Conservation (phyloP, 495 filamentous ascomycete genomes). For the Aspergillus taichungensis region DNA sequence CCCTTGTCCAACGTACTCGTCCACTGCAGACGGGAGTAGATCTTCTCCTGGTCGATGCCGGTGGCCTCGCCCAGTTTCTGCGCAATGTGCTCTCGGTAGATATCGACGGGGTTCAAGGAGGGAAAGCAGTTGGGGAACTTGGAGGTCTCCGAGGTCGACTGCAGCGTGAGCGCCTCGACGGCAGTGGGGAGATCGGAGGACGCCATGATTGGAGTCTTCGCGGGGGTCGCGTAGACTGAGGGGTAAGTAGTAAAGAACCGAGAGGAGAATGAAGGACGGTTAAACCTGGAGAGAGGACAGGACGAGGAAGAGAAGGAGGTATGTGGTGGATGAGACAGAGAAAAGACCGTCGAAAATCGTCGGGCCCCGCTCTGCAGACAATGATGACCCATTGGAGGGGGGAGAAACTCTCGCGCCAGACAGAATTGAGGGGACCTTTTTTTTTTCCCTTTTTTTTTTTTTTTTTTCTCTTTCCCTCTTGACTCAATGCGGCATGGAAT, state of each 20-base stretch:
- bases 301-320: slow-evolving; percentile 6
- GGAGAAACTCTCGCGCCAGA: slow-evolving; percentile 11
- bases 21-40: slow-evolving; percentile 74
- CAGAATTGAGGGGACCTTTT: slow-evolving; percentile 16
- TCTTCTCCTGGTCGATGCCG: slow-evolving; percentile 62
- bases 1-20: slow-evolving; percentile 82
- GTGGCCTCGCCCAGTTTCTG: slow-evolving; percentile 62
- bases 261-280: slow-evolving; percentile 5
- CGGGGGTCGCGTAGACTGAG: slow-evolving; percentile 5
- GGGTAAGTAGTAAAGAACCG: slow-evolving; percentile 2
- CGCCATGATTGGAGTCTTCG: slow-evolving; percentile 22
- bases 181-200: slow-evolving; percentile 26
- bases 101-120: slow-evolving; percentile 72
- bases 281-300: slow-evolving; percentile 7
- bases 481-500: slow-evolving; percentile 20
- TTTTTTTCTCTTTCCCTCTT: slow-evolving; percentile 3
- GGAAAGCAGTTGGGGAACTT: slow-evolving; percentile 46
- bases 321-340: slow-evolving; percentile 11
- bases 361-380: slow-evolving; percentile 36
- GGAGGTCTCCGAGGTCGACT: slow-evolving; percentile 29
- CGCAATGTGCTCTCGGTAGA: slow-evolving; percentile 79
- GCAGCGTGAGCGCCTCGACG: slow-evolving; percentile 32
- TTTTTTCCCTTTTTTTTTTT: slow-evolving; percentile 17
- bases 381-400: slow-evolving; percentile 36
- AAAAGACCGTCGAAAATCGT: slow-evolving; percentile 28